Conservation (phyloP, 225 moss, liverwort and hornwort genomes). For the Antitrichia curtipendula region DNA sequence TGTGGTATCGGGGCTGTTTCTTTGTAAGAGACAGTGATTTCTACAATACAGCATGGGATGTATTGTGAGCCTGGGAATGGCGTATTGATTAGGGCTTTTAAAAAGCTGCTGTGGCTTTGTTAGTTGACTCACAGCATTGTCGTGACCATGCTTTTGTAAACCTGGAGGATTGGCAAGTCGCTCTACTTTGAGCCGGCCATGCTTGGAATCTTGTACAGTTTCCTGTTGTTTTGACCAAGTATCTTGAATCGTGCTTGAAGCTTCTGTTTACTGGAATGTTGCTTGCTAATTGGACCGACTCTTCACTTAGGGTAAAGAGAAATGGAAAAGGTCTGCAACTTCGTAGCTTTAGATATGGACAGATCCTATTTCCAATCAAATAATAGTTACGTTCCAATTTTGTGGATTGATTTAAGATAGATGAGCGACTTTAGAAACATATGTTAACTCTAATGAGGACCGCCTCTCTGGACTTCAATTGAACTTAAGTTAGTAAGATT, state of each 20-base stretch:
- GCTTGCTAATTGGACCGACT: neutral
- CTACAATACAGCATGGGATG: slow-evolving; percentile 13
- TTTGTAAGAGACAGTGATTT: neutral
- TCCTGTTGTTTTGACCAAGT: neutral
- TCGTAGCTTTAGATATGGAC: neutral
- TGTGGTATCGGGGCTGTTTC: neutral
- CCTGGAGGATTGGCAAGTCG: slow-evolving; percentile 14
- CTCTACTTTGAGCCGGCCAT: slow-evolving; percentile 18
- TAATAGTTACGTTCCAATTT: neutral
- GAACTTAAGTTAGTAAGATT: no score
- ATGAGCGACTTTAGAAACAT: neutral
- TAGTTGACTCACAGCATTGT: slow-evolving; percentile 4
- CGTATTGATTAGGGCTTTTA: slow-evolving; percentile 16
- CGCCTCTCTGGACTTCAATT: neutral
- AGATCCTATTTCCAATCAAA: neutral
- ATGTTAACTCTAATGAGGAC: neutral
- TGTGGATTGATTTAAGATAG: neutral
- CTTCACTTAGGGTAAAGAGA: neutral
- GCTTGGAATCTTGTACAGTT: slow-evolving; percentile 28
- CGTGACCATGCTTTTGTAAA: slow-evolving; percentile 15
- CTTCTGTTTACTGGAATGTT: neutral
- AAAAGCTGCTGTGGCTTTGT: slow-evolving; percentile 1
- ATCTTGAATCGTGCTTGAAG: neutral
- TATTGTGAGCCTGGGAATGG: slow-evolving; percentile 12
- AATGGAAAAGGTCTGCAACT: neutral